phyloP scores from a whole-genome alignment of 345 rosid genomes.

The Eutrema heterophyllum region DNA sequence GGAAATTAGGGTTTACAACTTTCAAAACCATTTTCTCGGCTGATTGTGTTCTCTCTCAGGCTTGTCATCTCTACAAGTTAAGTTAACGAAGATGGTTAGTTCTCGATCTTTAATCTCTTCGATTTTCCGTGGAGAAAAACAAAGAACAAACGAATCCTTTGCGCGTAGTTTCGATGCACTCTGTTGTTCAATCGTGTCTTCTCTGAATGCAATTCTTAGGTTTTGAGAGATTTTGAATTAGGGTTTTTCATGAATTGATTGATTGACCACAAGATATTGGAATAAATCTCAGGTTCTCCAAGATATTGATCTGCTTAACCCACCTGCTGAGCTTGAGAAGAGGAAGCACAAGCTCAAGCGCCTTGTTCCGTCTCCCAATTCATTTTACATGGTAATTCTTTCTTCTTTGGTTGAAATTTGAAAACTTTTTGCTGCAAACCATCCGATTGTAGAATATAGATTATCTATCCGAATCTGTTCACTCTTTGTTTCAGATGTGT shows the following conservation, averaged over 20 bases:
- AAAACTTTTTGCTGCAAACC: neutral
- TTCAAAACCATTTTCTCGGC: neutral
- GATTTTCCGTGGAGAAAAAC: neutral
- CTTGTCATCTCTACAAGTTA: neutral
- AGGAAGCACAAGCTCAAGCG: slow-evolving; percentile 74
- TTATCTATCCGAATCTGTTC: neutral
- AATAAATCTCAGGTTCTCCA: slow-evolving; percentile 40
- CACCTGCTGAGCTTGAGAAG: slow-evolving; percentile 66
- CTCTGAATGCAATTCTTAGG: neutral
- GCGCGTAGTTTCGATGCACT: no score
- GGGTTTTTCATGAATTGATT: neutral
- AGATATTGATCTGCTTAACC: slow-evolving; percentile 58
- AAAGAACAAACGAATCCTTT: no score
- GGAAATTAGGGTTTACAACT: slow-evolving; percentile 3
- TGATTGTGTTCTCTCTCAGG: neutral
- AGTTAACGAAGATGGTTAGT: slow-evolving; percentile 10
- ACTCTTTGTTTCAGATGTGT: neutral
- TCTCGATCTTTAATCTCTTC: neutral
- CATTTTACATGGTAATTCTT: slow-evolving; percentile 54
- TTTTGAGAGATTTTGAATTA: neutral
- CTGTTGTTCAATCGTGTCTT: no score
- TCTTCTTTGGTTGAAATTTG: neutral
- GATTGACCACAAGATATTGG: neutral
- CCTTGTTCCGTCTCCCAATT: slow-evolving; percentile 1
- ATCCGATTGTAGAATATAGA: neutral